Base-by-base conservation (phyloP, 495 filamentous ascomycete species). In the Annulohypoxylon nitens region DNA sequence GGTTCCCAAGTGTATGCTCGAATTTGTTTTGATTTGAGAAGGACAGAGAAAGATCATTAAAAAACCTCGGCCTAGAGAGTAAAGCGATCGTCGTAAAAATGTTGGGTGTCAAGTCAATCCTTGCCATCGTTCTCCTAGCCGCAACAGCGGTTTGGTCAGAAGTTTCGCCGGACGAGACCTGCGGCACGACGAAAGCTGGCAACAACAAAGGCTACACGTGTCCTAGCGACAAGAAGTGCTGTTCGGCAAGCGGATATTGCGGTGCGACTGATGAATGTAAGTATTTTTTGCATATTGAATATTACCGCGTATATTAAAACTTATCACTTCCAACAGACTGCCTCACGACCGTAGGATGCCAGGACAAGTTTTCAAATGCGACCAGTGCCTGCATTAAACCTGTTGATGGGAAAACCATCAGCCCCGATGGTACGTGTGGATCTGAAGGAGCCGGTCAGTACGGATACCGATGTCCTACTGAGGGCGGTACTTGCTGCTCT, bases 161-260 rank as follows among this genome's bases (percentile, higher is more conserved):
- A 5, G 75, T 81, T 8, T 80, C 80, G 23, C 79, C 79, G 14
- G 77, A 82, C 70, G 68, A 69, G 36, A 81, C 78, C 3, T 82
- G 80, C 62, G 80, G 80, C 23, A 23, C 72, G 6, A 30, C 67
- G 25, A 65, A 69, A 4, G 78, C 74, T 7, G 78, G 76, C 20
- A 48, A 67, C 8, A 78, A 78, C 57, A 63, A 72, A 2, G 78
- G 76, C 2, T 78, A 79, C 72, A 82, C 80, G 12, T 82, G 80
- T 71, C 79, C 80, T 0, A 51, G 67, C 2, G 75, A 71, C 0
- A 69, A 64, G 2, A 75, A 78, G 20, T 81, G 80, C 75, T 81
- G 80, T 75, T 82, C 79, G 14, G 47, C 69, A 16, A 78, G 74
- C 65, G 80, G 80, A 30, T 81, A 78, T 70, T 82, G 80, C 59